These are phyloP conservation scores for Penicillium corylophilum DNA, from an alignment of 2,329 filamentous ascomycete genomes.

Conservation along the genomic window DNA sequence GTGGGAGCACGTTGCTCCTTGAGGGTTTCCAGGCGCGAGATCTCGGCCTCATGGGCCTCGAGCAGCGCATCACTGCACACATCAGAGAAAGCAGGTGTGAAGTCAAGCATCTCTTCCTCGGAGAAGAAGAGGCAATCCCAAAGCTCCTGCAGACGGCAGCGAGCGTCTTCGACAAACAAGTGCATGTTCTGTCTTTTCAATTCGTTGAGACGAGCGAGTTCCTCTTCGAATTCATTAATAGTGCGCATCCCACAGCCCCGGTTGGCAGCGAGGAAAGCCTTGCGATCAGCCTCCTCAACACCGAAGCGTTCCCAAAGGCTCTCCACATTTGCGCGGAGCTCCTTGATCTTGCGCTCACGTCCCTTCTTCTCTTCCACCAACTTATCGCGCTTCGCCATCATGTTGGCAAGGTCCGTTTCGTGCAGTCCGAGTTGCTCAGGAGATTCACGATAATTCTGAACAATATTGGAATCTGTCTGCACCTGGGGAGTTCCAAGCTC, in stretches of 20 bases:
- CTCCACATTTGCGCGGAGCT: conserved; percentile 76
- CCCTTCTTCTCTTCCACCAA: conserved; percentile 83
- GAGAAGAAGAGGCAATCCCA: conserved; percentile 95
- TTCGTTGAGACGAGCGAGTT: conserved; percentile 81
- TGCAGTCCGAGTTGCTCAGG: conserved; percentile 94
- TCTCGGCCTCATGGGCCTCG: conserved; percentile 91
- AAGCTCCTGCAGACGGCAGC: conserved; percentile 85
- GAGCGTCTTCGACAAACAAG: conserved; percentile 90
- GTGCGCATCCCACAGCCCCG: conserved; percentile 86
- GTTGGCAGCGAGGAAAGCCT: conserved; percentile 80
- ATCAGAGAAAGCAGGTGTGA: conserved; percentile 94
- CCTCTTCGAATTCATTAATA: conserved; percentile 95
- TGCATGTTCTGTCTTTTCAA: conserved; percentile 94
- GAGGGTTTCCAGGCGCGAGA: conserved; percentile 74
- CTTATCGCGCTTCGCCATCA: conserved; percentile 75
- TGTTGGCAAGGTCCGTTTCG: conserved; percentile 73
- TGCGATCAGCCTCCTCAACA: conserved; percentile 77
- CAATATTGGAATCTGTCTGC: conserved; percentile 82
- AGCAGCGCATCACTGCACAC: conserved; percentile 95
- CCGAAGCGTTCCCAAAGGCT: conserved; percentile 84
- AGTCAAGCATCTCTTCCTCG: conserved; percentile 98
- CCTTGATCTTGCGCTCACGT: conserved; percentile 74
- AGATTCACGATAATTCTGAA: conserved; percentile 84
- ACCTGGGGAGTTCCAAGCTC: conserved; percentile 92
- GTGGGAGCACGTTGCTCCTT: conserved; percentile 85